Evolutionary conservation across 148 eudicot genomes (phyloP).

Genomic region (Rhododendron vialii): DNA sequence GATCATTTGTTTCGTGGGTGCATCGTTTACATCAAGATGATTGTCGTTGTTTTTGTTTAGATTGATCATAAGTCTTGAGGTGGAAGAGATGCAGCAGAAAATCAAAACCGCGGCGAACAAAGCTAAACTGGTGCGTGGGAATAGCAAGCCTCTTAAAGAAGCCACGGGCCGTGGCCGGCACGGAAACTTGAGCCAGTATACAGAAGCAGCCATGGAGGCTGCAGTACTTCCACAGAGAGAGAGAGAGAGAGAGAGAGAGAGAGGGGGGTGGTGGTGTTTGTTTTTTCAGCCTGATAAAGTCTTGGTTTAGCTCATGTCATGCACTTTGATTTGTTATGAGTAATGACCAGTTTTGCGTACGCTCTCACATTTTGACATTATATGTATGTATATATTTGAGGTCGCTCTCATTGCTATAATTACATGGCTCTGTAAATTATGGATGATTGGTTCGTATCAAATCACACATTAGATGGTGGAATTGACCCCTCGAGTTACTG

Average conservation of each 20-base stretch:
- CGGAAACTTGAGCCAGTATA: not conserved
- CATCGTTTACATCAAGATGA: not conserved
- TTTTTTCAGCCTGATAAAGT: not conserved
- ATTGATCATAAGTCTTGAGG: conserved; percentile 22
- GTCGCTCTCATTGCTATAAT: not conserved
- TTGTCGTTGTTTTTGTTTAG: not conserved
- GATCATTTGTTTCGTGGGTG: not conserved
- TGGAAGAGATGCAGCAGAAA: conserved; percentile 22
- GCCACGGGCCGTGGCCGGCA: not conserved
- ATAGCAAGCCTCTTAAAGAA: conserved; percentile 13
- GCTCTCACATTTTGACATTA: not conserved
- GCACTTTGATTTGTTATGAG: not conserved
- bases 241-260: not conserved
- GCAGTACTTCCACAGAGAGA: not conserved
- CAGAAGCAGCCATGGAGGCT: conserved; percentile 7
- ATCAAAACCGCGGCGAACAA: conserved; percentile 19
- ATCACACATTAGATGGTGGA: not conserved
- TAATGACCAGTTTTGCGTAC: not conserved
- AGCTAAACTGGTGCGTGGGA: conserved; percentile 17
- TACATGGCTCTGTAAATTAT: not conserved
- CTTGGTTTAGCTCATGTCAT: not conserved
- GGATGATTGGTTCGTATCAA: not conserved
- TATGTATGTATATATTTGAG: not conserved
- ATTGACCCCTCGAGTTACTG: not conserved
- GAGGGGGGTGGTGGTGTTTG: not conserved